Evolutionary conservation across 2,329 filamentous ascomycete genomes (phyloP).

Genomic region (Harringtonia lauricola): DNA sequence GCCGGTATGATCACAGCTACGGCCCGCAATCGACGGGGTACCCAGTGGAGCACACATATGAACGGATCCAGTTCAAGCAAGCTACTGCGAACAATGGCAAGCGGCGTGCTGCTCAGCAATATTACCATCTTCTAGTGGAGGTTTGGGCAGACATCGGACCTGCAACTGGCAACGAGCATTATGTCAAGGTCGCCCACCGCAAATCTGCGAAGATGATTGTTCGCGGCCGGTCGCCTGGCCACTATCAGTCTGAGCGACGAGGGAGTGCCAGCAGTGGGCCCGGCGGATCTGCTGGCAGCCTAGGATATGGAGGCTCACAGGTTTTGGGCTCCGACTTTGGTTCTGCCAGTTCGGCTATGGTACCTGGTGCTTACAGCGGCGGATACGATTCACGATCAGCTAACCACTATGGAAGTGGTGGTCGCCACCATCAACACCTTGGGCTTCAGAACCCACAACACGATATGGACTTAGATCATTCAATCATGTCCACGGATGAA

Average conservation of each 20-base stretch:
- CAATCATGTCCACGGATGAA: conserved; percentile 38
- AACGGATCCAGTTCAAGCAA: conserved; percentile 89
- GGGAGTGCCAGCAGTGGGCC: conserved; percentile 59
- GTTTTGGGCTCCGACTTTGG: conserved; percentile 29
- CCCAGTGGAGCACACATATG: conserved; percentile 55
- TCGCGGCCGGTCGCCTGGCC: conserved; percentile 72
- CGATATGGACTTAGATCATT: conserved; percentile 36
- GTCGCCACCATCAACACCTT: conserved; percentile 23
- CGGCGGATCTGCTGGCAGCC: conserved; percentile 50
- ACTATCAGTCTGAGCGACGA: conserved; percentile 62
- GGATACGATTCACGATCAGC: conserved; percentile 28
- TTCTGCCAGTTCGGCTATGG: conserved; percentile 24
- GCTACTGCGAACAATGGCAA: conserved; percentile 93
- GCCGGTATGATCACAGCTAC: conserved; percentile 32
- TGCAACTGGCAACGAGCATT: conserved; percentile 36
- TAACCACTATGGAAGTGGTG: conserved; percentile 28
- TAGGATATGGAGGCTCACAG: conserved; percentile 31
- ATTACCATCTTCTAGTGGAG: conserved; percentile 83
- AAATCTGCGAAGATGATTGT: conserved; percentile 78
- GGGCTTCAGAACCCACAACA: conserved; percentile 21
- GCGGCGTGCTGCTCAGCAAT: conserved; percentile 79
- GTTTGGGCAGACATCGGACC: conserved; percentile 59
- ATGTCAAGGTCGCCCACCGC: conserved; percentile 58
- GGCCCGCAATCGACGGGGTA: conserved; percentile 25
- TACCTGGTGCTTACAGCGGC: conserved; percentile 24